Evolutionary conservation across 768 basidiomycete species (phyloP).

Genomic region (Chalciporus chontae): DNA sequence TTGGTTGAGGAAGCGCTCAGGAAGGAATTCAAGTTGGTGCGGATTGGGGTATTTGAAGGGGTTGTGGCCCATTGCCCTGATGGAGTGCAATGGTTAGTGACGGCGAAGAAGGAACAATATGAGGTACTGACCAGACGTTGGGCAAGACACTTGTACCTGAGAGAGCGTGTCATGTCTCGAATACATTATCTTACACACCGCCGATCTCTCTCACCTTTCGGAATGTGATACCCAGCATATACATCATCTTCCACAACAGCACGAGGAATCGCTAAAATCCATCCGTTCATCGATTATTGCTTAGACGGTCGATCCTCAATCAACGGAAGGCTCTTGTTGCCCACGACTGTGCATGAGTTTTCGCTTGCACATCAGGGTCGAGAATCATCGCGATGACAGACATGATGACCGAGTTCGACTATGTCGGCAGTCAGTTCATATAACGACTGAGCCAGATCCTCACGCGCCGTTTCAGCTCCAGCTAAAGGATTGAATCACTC

Average conservation of each 20-base stretch:
- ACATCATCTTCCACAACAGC: constrained; percentile 33
- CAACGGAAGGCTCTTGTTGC: constrained; percentile 10
- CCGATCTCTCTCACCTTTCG: constrained; percentile 24
- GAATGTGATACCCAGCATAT: constrained; percentile 46
- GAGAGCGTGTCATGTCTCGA: no score
- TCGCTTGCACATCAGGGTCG: constrained; percentile 11
- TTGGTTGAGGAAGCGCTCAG: constrained; percentile 35
- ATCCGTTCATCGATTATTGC: background rate
- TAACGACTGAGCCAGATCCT: background rate
- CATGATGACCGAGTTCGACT: constrained; percentile 4
- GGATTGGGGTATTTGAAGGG: constrained; percentile 33
- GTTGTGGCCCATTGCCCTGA: constrained; percentile 9
- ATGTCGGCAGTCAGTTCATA: background rate
- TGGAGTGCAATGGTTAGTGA: background rate
- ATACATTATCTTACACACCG: background rate
- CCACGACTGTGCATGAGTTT: constrained; percentile 5
- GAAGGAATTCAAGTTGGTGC: constrained; percentile 31
- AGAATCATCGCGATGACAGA: constrained; percentile 4
- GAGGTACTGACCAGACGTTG: background rate
- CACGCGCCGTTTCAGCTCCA: constrained; percentile 15
- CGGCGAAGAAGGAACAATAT: background rate
- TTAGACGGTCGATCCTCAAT: constrained; percentile 11
- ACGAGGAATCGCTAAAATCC: constrained; percentile 19
- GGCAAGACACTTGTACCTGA: background rate
- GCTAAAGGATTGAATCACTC: no score